A percentile compares a stretch with the other conserved stretches of the same genome.
Conservation (phyloP, 2,329 filamentous ascomycete species). For the Calonectria crousiana region DNA sequence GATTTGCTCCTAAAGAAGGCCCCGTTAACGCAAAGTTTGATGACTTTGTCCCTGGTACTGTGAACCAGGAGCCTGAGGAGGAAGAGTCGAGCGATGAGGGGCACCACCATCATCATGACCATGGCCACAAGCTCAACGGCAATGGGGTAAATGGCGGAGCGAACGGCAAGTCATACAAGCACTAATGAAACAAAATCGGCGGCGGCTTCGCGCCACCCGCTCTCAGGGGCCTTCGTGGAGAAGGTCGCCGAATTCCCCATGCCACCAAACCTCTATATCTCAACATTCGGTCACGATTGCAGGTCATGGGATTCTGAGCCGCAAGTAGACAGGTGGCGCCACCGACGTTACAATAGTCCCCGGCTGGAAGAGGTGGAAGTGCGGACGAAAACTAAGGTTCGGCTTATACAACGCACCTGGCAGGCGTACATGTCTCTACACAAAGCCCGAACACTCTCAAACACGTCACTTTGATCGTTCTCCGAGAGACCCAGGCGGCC, state of each 20-base stretch:
- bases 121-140: conserved; percentile 47
- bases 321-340: conserved; percentile 15
- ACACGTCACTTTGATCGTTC: conserved; percentile 5
- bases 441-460: conserved; percentile 1
- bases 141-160: conserved; percentile 33
- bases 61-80: conserved; percentile 73
- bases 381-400: conserved; percentile 8
- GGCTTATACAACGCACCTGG: neutral
- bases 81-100: conserved; percentile 55
- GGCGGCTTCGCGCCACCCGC: conserved; percentile 3
- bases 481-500: neutral
- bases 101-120: conserved; percentile 54
- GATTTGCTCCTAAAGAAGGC: conserved; percentile 81
- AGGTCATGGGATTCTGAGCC: conserved; percentile 3
- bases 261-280: neutral
- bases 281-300: neutral
- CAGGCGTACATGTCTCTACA: neutral
- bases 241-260: neutral
- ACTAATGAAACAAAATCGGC: conserved; percentile 39
- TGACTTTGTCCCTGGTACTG: conserved; percentile 80
- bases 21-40: conserved; percentile 72
- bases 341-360: conserved; percentile 28
- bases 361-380: conserved; percentile 30
- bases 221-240: neutral
- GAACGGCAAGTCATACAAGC: conserved; percentile 40